Base-by-base conservation (phyloP, 768 basidiomycete species). In the Tulasnella sp. region DNA sequence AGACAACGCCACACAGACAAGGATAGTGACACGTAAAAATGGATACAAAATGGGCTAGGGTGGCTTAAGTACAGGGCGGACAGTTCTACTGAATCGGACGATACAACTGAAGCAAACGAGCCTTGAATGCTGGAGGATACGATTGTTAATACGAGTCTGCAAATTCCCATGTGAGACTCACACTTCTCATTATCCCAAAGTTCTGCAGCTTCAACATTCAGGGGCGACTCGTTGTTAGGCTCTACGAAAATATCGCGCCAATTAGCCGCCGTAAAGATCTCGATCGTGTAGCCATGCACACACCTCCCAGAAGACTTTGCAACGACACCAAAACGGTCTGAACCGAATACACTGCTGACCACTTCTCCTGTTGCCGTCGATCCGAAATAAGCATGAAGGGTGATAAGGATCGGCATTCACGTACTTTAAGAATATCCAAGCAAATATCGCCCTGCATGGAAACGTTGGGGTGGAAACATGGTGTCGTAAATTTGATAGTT, bases 331-430 rank as follows among this genome's bases (percentile, higher is more conserved):
- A 76, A 39, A 94, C 85, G 0, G 88, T 91, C 62, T 90, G 86
- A 34, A 92, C 90, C 59, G 86, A 88, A 68, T 93, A 90, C 1
- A 92, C 84, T 6, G 91, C 89, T 2, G 86, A 88, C 91, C 90
- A 93, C 66, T 91, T 87, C 69, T 91, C 88, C 85, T 89, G 61
- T 8, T 14, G 14, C 6, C 19, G 39, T 46, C 48, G 34, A 35
- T n/a, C 58, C 39, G 15, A 48, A 25, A 29, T 59, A n/a, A 54
- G 39, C 9, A 27, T 15, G 27, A 15, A 8, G 14, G 23, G 39
- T 17, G 27, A 40, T 25, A 41, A 19, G 9, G 32, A 23, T 43
- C 35, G 25, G n/a, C 25, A 4, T 0, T 19, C 55, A 67, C 71
- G 14, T 58, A 80, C 86, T 76, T 92, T 86, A 43, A 93, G 71